These are phyloP conservation scores for Malus domestica DNA, from an alignment of 306 rosid genomes.

Conservation along the genomic window DNA sequence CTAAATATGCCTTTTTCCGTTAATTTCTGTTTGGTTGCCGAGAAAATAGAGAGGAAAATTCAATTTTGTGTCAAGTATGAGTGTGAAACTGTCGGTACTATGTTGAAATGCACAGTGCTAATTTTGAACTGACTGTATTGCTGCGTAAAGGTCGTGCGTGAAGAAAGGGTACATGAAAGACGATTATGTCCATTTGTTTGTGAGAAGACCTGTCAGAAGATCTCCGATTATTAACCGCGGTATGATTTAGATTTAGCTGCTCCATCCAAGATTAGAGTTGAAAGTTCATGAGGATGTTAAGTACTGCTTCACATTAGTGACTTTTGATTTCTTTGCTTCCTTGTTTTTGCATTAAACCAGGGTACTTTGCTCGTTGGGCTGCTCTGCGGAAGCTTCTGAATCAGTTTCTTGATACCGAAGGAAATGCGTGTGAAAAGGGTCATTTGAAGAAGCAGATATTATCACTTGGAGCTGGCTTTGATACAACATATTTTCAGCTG, in stretches of 20 bases:
- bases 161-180: conserved; percentile 94
- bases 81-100: background rate
- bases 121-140: conserved; percentile 10
- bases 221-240: conserved; percentile 95
- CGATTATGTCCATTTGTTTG: conserved; percentile 76
- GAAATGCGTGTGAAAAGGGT: conserved; percentile 16
- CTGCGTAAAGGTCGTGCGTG: conserved; percentile 68
- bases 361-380: conserved; percentile 91
- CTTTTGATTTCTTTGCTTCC: background rate
- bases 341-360: conserved; percentile 26
- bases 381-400: conserved; percentile 64
- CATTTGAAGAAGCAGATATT: conserved; percentile 37
- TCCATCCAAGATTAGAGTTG: background rate
- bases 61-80: background rate
- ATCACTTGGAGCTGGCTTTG: conserved; percentile 94
- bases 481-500: conserved; percentile 85
- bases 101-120: background rate
- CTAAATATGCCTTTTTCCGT: background rate
- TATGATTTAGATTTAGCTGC: conserved; percentile 27
- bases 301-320: background rate
- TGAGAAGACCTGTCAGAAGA: conserved; percentile 79
- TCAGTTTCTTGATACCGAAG: conserved; percentile 68
- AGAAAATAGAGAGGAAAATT: background rate
- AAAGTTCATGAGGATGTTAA: background rate
- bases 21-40: background rate